Base-by-base conservation (phyloP, 2,329 filamentous ascomycete genomes). In the Monilinia fructigena region DNA sequence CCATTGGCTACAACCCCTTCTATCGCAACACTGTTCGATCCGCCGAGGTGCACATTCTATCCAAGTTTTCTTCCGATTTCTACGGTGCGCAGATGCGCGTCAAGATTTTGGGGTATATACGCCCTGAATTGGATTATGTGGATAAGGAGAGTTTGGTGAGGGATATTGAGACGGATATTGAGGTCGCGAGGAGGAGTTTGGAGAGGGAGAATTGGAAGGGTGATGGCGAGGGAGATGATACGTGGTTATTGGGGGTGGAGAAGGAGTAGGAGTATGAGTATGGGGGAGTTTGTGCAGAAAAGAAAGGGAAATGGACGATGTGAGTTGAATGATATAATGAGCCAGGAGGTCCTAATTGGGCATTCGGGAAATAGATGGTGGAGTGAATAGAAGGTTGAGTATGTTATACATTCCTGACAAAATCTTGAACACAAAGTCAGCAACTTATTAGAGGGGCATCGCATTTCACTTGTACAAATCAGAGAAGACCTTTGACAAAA, bases 1-100 rank as follows among this genome's bases (percentile, higher is more conserved):
- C 88, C 68, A 94, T 97, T 71, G 95, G 95, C 55, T 98, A 93
- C 85, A 99, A 98, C 79, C 95, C 95, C 0, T 98, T 93, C 80
- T 99, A 97, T 84, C 93, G 93, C 77, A 98, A 99, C 82, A 88
- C 85, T 5, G 87, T 91, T 56, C 88, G 92, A 69, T 92, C 86
- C 69, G 93, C 95, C 62, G 93, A 97, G 82, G 93, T 96, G 66
- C 93, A 97, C 80, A 85, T 99, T 65, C 85, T 99, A 78, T 88
- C 92, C 75, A 78, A 82, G 54, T 96, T 97, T 77, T 77, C 79
- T 2, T 80, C 82, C 50, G 93, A 98, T 76, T 99, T 99, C 77
- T 98, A 98, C 79, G 91, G 86, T 69, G 85, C 84, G 6, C 85
- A 87, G 71, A 89, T 98, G 82, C 88, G 92, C 53, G 81, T 98